phyloP scores from a whole-genome alignment of 140 eudicot species.

The Ambrosia hybrid region DNA sequence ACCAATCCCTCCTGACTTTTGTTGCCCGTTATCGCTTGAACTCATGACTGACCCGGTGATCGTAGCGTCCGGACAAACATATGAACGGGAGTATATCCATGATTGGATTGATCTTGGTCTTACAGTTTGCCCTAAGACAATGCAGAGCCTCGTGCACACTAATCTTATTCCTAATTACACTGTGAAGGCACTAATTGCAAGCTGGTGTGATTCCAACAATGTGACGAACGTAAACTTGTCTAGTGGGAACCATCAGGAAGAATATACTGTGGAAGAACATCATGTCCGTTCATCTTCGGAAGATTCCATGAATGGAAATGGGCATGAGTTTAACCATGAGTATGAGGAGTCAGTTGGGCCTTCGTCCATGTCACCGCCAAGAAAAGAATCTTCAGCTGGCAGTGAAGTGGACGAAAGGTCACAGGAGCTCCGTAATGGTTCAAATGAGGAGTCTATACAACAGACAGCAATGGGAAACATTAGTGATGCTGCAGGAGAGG shows the following conservation, averaged over 20 bases:
- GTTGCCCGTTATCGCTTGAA: slow-evolving; percentile 91
- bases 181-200: slow-evolving; percentile 83
- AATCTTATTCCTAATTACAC: slow-evolving; percentile 91
- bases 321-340: slow-evolving; percentile 18
- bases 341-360: slow-evolving; percentile 40
- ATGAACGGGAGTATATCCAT: slow-evolving; percentile 76
- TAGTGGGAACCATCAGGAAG: slow-evolving; percentile 41
- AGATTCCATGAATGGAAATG: slow-evolving; percentile 37
- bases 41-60: slow-evolving; percentile 93
- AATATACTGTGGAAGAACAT: slow-evolving; percentile 39
- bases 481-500: slow-evolving; percentile 70
- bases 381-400: slow-evolving; percentile 20
- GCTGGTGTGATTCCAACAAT: slow-evolving; percentile 77
- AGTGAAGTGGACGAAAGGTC: slow-evolving; percentile 38
- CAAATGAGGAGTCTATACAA: slow-evolving; percentile 43
- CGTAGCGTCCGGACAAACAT: slow-evolving; percentile 90
- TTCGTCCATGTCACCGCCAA: slow-evolving; percentile 16
- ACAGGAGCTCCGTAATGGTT: no score
- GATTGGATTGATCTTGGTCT: slow-evolving; percentile 90
- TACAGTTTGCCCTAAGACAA: slow-evolving; percentile 83
- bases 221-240: slow-evolving; percentile 69
- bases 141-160: slow-evolving; percentile 67
- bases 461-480: slow-evolving; percentile 32
- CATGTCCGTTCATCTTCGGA: slow-evolving; percentile 60
- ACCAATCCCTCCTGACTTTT: slow-evolving; percentile 77